Conservation (phyloP, 768 basidiomycete species). For the Amanita rimosa region DNA sequence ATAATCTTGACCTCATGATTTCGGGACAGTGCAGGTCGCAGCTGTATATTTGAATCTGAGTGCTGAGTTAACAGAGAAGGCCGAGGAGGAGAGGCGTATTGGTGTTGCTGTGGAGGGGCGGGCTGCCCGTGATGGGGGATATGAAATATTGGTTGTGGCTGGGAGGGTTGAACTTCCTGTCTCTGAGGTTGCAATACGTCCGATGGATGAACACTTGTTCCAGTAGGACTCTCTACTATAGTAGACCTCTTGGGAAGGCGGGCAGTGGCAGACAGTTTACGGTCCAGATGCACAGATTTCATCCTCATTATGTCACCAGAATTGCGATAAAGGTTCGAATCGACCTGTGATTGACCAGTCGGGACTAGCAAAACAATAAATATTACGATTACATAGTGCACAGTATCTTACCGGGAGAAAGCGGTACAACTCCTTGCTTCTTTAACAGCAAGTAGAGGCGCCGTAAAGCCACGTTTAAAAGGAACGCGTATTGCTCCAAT, state of each 20-base stretch:
- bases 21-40: slow-evolving; percentile 62
- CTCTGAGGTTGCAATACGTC: slow-evolving; percentile 41
- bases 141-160: slow-evolving; percentile 20
- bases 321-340: slow-evolving; percentile 75
- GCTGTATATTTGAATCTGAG: slow-evolving; percentile 22
- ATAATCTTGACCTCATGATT: slow-evolving; percentile 85
- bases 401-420: slow-evolving; percentile 46
- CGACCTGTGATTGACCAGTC: slow-evolving; percentile 23
- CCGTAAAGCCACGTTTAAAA: slow-evolving; percentile 90
- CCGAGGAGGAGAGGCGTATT: slow-evolving; percentile 19
- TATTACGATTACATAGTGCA: not conserved
- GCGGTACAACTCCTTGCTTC: slow-evolving; percentile 83
- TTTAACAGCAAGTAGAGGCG: slow-evolving; percentile 80
- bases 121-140: slow-evolving; percentile 22
- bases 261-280: slow-evolving; percentile 91
- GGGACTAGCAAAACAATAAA: slow-evolving; percentile 14
- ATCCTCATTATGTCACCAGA: slow-evolving; percentile 88
- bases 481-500: slow-evolving; percentile 94
- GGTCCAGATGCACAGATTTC: slow-evolving; percentile 90
- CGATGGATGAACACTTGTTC: slow-evolving; percentile 70
- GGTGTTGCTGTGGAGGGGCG: slow-evolving; percentile 16
- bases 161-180: slow-evolving; percentile 27
- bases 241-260: slow-evolving; percentile 89
- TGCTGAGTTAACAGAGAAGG: slow-evolving; percentile 31
- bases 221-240: slow-evolving; percentile 89